These are phyloP conservation scores for Rhizopus stolonifer DNA, from an alignment of 371 early-diverging fungal species.

Conservation along the genomic window DNA sequence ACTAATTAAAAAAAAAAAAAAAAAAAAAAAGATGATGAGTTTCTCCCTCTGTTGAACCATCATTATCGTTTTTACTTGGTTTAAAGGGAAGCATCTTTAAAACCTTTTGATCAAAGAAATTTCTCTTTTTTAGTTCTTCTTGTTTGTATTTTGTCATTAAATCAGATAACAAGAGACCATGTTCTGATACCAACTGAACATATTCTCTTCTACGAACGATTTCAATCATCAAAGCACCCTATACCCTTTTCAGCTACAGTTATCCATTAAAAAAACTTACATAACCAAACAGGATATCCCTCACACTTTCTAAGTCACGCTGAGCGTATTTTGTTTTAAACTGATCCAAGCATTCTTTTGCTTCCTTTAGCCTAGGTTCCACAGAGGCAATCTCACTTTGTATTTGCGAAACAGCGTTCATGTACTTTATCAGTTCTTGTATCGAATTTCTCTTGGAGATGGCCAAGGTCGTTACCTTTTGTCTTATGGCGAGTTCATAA, in stretches of 20 bases:
- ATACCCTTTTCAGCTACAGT: background rate
- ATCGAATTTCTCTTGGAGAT: slow-evolving; percentile 37
- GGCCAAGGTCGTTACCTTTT: slow-evolving; percentile 26
- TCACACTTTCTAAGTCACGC: slow-evolving; percentile 24
- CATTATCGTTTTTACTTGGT: too few species aligned
- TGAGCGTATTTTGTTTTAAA: slow-evolving; percentile 24
- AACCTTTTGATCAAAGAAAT: slow-evolving; percentile 60
- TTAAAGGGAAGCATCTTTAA: slow-evolving; percentile 59
- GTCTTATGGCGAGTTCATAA: slow-evolving; percentile 41
- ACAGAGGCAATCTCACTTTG: slow-evolving; percentile 53
- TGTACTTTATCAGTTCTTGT: slow-evolving; percentile 30
- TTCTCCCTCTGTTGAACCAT: too few species aligned
- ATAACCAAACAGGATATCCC: slow-evolving; percentile 39
- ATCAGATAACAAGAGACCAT: slow-evolving; percentile 64
- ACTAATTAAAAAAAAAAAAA: too few species aligned
- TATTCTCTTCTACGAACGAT: slow-evolving; percentile 73
- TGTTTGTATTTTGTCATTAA: slow-evolving; percentile 57
- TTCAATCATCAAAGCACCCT: slow-evolving; percentile 71
- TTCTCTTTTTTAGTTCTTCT: slow-evolving; percentile 64
- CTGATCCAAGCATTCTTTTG: slow-evolving; percentile 23
- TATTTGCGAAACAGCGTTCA: slow-evolving; percentile 43
- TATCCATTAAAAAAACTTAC: slow-evolving; percentile 15
- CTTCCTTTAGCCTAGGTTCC: slow-evolving; percentile 18
- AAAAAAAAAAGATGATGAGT: too few species aligned
- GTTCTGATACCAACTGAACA: slow-evolving; percentile 51